A percentile compares a stretch with the other conserved stretches of the same genome.
These are phyloP conservation scores for Aspergillus piperis DNA, from an alignment of 2,329 filamentous ascomycete genomes.

Conservation along the genomic window DNA sequence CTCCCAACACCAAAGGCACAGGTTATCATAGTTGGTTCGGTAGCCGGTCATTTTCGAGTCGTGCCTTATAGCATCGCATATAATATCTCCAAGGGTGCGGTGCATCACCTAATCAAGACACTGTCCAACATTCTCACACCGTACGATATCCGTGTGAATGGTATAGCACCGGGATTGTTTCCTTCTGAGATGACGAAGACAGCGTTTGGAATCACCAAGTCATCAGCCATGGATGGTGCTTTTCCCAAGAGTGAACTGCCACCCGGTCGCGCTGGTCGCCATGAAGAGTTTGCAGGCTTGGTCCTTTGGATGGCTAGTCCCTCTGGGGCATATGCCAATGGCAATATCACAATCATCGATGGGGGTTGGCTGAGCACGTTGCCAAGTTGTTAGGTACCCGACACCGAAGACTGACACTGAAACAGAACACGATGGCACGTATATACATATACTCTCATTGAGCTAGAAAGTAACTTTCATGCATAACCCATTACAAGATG, in stretches of 20 bases:
- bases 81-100: constrained; percentile 49
- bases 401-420: not conserved
- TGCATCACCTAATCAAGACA: constrained; percentile 53
- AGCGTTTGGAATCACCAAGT: constrained; percentile 46
- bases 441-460: not conserved
- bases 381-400: constrained; percentile 52
- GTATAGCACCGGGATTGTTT: constrained; percentile 57
- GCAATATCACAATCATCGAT: constrained; percentile 63
- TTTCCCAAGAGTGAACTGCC: constrained; percentile 54
- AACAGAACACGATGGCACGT: not conserved
- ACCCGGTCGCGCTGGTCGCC: constrained; percentile 60
- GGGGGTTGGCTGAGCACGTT: constrained; percentile 62
- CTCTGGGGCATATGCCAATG: constrained; percentile 68
- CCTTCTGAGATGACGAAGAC: constrained; percentile 61
- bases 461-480: not conserved
- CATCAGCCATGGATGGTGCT: constrained; percentile 41
- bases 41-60: constrained; percentile 47
- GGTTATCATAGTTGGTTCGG: constrained; percentile 51
- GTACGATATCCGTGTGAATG: constrained; percentile 52
- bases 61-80: constrained; percentile 47
- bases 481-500: not conserved
- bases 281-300: constrained; percentile 65
- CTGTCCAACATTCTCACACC: constrained; percentile 45
- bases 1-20: constrained; percentile 42
- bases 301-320: constrained; percentile 66